phyloP scores from a whole-genome alignment of 2,329 filamentous ascomycete species.

The Cordyceps cicadae region DNA sequence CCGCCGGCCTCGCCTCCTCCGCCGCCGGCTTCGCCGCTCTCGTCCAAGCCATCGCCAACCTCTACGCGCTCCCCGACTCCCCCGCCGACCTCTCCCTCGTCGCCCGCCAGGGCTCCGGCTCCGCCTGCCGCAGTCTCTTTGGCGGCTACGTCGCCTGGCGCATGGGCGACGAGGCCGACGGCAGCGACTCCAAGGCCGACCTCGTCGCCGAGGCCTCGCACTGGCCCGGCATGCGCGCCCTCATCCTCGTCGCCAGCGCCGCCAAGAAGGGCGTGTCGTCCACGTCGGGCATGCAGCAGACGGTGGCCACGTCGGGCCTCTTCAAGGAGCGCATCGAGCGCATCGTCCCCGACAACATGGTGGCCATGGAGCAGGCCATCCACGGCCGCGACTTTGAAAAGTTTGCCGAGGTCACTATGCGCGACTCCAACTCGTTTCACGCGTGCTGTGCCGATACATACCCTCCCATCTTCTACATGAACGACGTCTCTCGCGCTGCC shows the following conservation, averaged over 20 bases:
- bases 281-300: conserved; percentile 94
- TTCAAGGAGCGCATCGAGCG: conserved; percentile 67
- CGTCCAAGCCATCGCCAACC: conserved; percentile 79
- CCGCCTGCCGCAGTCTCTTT: conserved; percentile 86
- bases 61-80: conserved; percentile 76
- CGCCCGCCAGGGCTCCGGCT: conserved; percentile 88
- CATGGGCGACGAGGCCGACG: conserved; percentile 66
- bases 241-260: conserved; percentile 84
- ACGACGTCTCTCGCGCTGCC: conserved; percentile 81
- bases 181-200: conserved; percentile 78
- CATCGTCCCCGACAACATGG: conserved; percentile 79
- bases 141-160: conserved; percentile 96
- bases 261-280: conserved; percentile 94
- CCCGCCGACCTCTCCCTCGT: conserved; percentile 80
- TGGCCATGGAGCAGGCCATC: conserved; percentile 75
- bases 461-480: conserved; percentile 98
- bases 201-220: conserved; percentile 81
- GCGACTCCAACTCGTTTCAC: conserved; percentile 95
- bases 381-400: conserved; percentile 68
- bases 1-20: conserved; percentile 74
- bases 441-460: conserved; percentile 90
- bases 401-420: conserved; percentile 90
- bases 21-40: conserved; percentile 62
- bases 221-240: conserved; percentile 91
- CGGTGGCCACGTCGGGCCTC: conserved; percentile 81